Conservation (phyloP, 169 alveolate species). For the Plasmodium fragile region DNA sequence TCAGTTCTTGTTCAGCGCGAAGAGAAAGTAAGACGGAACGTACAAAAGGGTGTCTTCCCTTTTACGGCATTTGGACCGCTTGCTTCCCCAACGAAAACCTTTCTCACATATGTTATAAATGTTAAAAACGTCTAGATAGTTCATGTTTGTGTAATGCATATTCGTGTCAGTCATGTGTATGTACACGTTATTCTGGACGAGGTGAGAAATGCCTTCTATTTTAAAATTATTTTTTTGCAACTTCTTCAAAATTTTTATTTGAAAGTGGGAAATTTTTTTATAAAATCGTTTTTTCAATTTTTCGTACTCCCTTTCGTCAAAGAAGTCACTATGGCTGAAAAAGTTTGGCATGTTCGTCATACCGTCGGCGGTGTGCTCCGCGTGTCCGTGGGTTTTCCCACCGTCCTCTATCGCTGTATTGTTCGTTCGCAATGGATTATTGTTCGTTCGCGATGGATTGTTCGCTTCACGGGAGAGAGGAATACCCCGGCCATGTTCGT, state of each 20-base stretch:
- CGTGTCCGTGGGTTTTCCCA: background rate
- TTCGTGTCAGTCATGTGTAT: slow-evolving; percentile 46
- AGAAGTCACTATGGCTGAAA: background rate
- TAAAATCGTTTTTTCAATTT: slow-evolving; percentile 41
- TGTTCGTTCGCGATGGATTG: background rate
- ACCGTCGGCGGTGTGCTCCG: background rate
- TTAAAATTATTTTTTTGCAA: slow-evolving; percentile 56
- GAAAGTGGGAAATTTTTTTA: slow-evolving; percentile 50
- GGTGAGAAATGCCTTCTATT: slow-evolving; percentile 29
- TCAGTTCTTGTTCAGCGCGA: slow-evolving; percentile 22
- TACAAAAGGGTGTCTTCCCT: slow-evolving; percentile 18
- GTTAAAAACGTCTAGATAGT: slow-evolving; percentile 47
- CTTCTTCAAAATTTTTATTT: slow-evolving; percentile 47
- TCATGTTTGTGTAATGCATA: slow-evolving; percentile 51
- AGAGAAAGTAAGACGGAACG: slow-evolving; percentile 64
- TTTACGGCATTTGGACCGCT: background rate
- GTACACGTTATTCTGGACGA: slow-evolving; percentile 48
- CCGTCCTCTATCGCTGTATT: background rate
- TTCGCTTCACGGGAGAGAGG: background rate
- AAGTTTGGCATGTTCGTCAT: background rate
- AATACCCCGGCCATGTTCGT: background rate
- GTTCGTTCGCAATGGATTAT: background rate
- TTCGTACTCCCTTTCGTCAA: slow-evolving; percentile 20
- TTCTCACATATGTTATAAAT: slow-evolving; percentile 69
- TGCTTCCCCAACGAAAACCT: background rate